Evolutionary conservation across 352 stramenopile species (phyloP), one percentile per base, ranked within the genome.

Genomic region (Pythium grandisporangium): DNA sequence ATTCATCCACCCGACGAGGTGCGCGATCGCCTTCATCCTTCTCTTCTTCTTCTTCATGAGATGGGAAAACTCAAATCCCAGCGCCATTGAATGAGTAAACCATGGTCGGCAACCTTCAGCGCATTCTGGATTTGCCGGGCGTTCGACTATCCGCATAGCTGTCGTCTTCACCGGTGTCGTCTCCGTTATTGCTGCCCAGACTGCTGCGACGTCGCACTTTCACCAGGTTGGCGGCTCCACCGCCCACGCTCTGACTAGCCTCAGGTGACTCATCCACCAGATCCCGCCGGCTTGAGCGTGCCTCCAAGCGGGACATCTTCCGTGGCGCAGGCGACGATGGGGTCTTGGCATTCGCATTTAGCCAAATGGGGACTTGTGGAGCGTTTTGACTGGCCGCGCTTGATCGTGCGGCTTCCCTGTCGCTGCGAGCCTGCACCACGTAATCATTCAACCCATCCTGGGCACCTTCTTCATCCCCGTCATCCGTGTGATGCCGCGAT

Each of bases 121-220:
- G 32, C 19, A 37, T 41, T n/a, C 50, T 39, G 4, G 16, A 24
- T 32, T 47, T 44, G 12, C 44, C 29, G 4, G 45, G 6, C 7
- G 21, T 14, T 16, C 33, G 2, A 7, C 42, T 22, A 16, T 33
- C 3, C 8, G 21, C 12, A 25, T 2, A 24, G 14, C 27, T 29
- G 19, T 70, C 49, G 47, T 68, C 51, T n/a, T n/a, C n/a, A n/a
- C n/a, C n/a, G n/a, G n/a, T n/a, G n/a, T 74, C 55, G 13, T 66
- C 58, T 6, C 58, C 60, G 37, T 77, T 77, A 38, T 74, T 78
- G 42, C 49, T 70, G 14, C 63, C 60, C 19, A 66, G 47, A 20
- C 53, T 65, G 43, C 59, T 85, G 38, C 82, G 82, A 25, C 71
- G 69, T 4, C 72, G 55, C 32, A 79, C 70, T 55, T 89, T 89